These are phyloP conservation scores for Choiromyces venosus DNA, from an alignment of 495 filamentous ascomycete species.

Conservation along the genomic window DNA sequence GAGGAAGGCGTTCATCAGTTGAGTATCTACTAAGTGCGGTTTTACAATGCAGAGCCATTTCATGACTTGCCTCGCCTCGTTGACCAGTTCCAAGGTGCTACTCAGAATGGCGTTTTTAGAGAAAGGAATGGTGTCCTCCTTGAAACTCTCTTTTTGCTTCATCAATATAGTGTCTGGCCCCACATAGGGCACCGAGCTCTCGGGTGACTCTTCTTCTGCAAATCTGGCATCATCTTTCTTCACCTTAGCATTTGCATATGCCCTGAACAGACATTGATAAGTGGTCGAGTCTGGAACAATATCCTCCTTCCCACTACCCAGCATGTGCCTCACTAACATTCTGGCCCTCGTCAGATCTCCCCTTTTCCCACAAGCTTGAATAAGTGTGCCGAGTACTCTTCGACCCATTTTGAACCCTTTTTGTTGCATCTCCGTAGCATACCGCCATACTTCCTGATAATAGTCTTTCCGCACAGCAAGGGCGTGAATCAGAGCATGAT, in stretches of 20 bases:
- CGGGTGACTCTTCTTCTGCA: not conserved
- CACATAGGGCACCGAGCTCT: slow-evolving; percentile 10
- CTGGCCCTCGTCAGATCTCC: slow-evolving; percentile 40
- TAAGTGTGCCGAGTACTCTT: slow-evolving; percentile 27
- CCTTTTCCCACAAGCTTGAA: slow-evolving; percentile 38
- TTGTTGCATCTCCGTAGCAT: slow-evolving; percentile 36
- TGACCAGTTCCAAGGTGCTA: slow-evolving; percentile 28
- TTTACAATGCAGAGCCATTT: slow-evolving; percentile 27
- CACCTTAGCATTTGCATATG: slow-evolving; percentile 25
- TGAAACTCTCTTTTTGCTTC: slow-evolving; percentile 17
- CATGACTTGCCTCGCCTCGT: slow-evolving; percentile 29
- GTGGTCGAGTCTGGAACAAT: slow-evolving; percentile 34
- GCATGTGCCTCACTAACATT: slow-evolving; percentile 40
- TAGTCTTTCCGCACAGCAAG: slow-evolving; percentile 41
- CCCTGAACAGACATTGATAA: slow-evolving; percentile 36
- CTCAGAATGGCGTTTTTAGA: slow-evolving; percentile 27
- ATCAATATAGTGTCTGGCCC: slow-evolving; percentile 11
- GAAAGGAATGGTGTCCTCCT: slow-evolving; percentile 35
- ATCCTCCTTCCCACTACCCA: slow-evolving; percentile 18
- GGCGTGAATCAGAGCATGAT: slow-evolving; percentile 40
- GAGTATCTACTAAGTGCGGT: slow-evolving; percentile 29
- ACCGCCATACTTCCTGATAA: slow-evolving; percentile 38
- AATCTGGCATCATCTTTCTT: slow-evolving; percentile 11
- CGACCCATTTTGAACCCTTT: slow-evolving; percentile 25
- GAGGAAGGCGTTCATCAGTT: slow-evolving; percentile 39